These are phyloP conservation scores for Discostella pseudostelligera DNA, from an alignment of 108 stramenopile genomes.

Conservation along the genomic window DNA sequence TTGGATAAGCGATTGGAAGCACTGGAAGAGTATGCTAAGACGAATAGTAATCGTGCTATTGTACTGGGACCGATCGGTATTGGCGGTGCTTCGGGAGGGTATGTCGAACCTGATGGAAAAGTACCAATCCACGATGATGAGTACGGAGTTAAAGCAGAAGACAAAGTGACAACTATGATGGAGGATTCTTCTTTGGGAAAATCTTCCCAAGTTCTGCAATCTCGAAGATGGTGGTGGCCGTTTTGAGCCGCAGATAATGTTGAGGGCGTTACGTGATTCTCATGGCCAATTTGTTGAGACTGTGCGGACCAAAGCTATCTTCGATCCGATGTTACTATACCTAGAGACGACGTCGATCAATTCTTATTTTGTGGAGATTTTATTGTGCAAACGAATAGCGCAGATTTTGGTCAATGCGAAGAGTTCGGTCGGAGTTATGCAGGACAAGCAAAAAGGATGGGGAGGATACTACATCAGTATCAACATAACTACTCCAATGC, in stretches of 20 bases:
- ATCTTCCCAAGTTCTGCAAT: not conserved
- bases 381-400: too few relatives aligned
- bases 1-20: constrained; percentile 71
- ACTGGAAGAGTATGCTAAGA: constrained; percentile 62
- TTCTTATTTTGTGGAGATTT: too few relatives aligned
- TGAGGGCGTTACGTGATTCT: too few relatives aligned
- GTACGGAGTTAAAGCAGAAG: constrained; percentile 10
- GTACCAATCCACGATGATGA: constrained; percentile 49
- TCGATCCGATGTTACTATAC: too few relatives aligned
- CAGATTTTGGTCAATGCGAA: too few relatives aligned
- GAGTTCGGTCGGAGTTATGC: too few relatives aligned
- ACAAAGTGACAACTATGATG: not conserved
- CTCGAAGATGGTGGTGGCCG: constrained; percentile 10
- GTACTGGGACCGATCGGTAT: constrained; percentile 29
- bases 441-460: too few relatives aligned
- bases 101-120: constrained; percentile 45
- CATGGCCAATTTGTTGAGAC: too few relatives aligned
- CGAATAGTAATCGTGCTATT: constrained; percentile 38
- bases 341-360: too few relatives aligned
- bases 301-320: not conserved
- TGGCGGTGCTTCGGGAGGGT: constrained; percentile 30
- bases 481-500: too few relatives aligned
- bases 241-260: not conserved
- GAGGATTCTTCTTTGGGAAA: not conserved
- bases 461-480: too few relatives aligned